Evolutionary conservation across 2,329 filamentous ascomycete species (phyloP).

Genomic region (Simplicillium aogashimaense): DNA sequence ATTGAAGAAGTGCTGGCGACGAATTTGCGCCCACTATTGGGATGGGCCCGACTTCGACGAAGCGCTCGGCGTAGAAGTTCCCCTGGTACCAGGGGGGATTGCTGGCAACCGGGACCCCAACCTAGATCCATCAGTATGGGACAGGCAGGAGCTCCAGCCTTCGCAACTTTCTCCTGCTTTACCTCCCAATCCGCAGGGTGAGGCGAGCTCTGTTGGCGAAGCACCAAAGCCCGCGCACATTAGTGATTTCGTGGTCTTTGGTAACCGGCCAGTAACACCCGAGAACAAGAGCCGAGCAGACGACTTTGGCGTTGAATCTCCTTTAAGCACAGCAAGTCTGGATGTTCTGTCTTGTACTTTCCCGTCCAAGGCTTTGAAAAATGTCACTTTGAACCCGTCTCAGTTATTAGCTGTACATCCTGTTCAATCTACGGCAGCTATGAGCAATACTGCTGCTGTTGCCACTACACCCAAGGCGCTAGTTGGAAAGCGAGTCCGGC

Average conservation of each 20-base stretch:
- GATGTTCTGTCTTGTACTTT: conserved; percentile 57
- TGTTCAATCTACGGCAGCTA: conserved; percentile 36
- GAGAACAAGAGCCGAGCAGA: conserved; percentile 21
- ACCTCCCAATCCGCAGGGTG: conserved; percentile 11
- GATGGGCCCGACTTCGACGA: conserved; percentile 61
- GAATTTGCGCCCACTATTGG: conserved; percentile 86
- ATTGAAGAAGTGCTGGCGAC: conserved; percentile 93
- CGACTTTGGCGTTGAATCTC: conserved; percentile 27
- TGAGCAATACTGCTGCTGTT: conserved; percentile 34
- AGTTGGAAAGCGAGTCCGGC: conserved; percentile 48
- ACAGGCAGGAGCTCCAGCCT: conserved; percentile 29
- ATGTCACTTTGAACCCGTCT: conserved; percentile 25
- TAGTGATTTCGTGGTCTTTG: conserved; percentile 32
- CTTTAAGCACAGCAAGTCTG: conserved; percentile 47
- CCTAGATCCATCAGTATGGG: conserved; percentile 46
- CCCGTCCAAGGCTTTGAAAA: conserved; percentile 39
- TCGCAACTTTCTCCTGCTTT: conserved; percentile 28
- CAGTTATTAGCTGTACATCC: conserved; percentile 45
- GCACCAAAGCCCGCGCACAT: conserved; percentile 35
- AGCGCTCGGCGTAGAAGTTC: conserved; percentile 48
- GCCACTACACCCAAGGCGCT: conserved; percentile 49
- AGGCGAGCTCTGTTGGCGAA: conserved; percentile 34
- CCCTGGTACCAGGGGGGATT: conserved; percentile 69
- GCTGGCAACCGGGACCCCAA: conserved; percentile 48
- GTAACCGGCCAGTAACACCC: conserved; percentile 36